Base-by-base conservation (phyloP, 2,329 filamentous ascomycete species). In the Talaromyces sp. region DNA sequence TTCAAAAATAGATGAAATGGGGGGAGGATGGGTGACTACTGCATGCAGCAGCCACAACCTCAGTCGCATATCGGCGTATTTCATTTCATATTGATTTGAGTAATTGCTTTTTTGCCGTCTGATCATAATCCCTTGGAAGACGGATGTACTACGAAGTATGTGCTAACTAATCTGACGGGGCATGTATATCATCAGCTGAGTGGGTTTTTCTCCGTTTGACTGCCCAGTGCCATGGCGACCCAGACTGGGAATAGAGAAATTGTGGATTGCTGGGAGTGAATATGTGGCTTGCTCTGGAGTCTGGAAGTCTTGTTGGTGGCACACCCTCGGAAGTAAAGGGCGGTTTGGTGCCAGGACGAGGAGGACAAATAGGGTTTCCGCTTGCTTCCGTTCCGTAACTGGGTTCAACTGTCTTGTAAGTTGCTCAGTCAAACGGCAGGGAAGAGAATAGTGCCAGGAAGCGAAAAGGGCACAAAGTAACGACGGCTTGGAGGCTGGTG, bases 261-360 rank as follows among this genome's bases (percentile, higher is more conserved):
- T 48, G 21, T 50, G 25, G 46, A 18, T 35, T 31, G 14, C 16
- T 52, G 28, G 9, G 11, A 12, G 3, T 33, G 21, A 12, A 54
- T 21, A 35, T 35, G 50, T 35, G 31, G 31, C 28, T 54, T 21
- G 50, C n/a, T 11, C 42, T 46, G 21, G 21, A 44, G 40, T 25
- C 44, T 48, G 23, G 46, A 48, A 50, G 46, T 50, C 25, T 25
- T n/a, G 25, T 11, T 18, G 50, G 50, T 54, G 50, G 50, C 31
- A 54, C 50, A 54, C n/a, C 21, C 50, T 54, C 50, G 50, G 50
- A 54, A 54, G 50, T 37, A 18, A 52, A 52, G 25, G 21, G 48
- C 48, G 28, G 16, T 52, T n/a, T 52, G 28, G 25, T 35, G 48
- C 33, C 16, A 52, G 25, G 3, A 52, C 21, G 23, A 2, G 12